A percentile compares a stretch with the other conserved stretches of the same genome.
Conservation (phyloP, 2,329 filamentous ascomycete species). For the Eutypa lata region DNA sequence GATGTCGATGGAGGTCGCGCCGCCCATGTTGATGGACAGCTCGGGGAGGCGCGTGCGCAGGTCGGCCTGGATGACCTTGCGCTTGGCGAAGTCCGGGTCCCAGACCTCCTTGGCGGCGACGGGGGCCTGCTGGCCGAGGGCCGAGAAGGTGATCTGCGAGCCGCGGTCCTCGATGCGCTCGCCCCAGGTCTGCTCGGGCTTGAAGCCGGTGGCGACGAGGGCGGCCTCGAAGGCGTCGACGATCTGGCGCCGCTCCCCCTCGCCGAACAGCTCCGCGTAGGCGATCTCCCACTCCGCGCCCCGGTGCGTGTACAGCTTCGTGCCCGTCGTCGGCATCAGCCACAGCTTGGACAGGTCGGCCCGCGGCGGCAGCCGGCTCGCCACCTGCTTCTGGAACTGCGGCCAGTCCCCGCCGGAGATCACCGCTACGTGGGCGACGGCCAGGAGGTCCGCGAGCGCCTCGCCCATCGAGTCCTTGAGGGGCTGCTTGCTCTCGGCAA, state of each 20-base stretch:
- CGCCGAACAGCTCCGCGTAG: constrained; percentile 37
- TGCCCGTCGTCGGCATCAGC: constrained; percentile 41
- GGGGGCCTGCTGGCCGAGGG: constrained; percentile 38
- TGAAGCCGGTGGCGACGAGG: constrained; percentile 34
- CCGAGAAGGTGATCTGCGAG: constrained; percentile 39
- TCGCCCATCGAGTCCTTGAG: constrained; percentile 25
- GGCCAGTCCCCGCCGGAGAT: constrained; percentile 41
- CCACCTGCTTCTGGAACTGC: constrained; percentile 39
- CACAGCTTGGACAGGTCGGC: constrained; percentile 35
- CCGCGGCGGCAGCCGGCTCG: constrained; percentile 30
- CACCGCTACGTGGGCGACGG: constrained; percentile 35
- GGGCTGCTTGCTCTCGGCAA: constrained; percentile 34
- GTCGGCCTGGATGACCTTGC: constrained; percentile 35
- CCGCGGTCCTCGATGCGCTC: constrained; percentile 38
- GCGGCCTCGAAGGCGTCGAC: constrained; percentile 31
- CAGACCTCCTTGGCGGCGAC: constrained; percentile 32
- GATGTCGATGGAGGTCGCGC: constrained; percentile 37
- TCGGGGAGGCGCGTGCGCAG: constrained; percentile 31
- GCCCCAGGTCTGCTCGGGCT: constrained; percentile 35
- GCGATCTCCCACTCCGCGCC: constrained; percentile 26
- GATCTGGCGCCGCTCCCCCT: constrained; percentile 26
- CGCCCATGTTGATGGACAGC: constrained; percentile 38
- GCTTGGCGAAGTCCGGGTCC: constrained; percentile 38
- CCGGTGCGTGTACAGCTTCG: constrained; percentile 35
- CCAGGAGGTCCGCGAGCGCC: constrained; percentile 31